Conservation (phyloP, 768 basidiomycete genomes). For the Podaxis sp. region DNA sequence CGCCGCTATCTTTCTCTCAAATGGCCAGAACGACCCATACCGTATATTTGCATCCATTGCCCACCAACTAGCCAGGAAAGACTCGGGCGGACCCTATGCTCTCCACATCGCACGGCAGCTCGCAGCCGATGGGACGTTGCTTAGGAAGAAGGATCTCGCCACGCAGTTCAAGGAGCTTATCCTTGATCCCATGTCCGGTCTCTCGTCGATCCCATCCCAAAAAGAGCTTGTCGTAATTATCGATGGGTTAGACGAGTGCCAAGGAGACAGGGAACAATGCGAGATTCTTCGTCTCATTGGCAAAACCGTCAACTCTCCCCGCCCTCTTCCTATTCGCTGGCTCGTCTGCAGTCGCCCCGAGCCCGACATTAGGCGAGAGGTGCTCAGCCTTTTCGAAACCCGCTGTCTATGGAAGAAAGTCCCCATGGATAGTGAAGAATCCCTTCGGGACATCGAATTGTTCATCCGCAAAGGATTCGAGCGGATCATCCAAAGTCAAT, state of each 20-base stretch:
- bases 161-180: constrained; percentile 5
- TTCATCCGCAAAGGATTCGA: background rate
- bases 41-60: background rate
- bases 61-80: background rate
- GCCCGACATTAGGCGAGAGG: background rate
- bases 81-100: background rate
- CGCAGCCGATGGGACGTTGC: background rate
- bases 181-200: background rate
- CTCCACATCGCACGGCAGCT: background rate
- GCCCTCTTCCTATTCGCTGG: background rate
- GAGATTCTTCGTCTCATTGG: constrained; percentile 6
- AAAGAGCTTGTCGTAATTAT: background rate
- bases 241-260: constrained; percentile 6
- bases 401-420: background rate
- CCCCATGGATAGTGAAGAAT: background rate
- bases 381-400: background rate
- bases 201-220: background rate
- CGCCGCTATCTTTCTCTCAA: background rate
- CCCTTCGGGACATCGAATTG: background rate
- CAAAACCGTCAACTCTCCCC: background rate
- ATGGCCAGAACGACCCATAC: background rate
- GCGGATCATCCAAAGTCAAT: background rate
- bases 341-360: constrained; percentile 6
- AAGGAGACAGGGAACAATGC: background rate
- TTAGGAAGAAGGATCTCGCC: background rate